These are phyloP conservation scores for Farysia itapuensis DNA, from an alignment of 1,284 basidiomycete genomes.

Conservation along the genomic window DNA sequence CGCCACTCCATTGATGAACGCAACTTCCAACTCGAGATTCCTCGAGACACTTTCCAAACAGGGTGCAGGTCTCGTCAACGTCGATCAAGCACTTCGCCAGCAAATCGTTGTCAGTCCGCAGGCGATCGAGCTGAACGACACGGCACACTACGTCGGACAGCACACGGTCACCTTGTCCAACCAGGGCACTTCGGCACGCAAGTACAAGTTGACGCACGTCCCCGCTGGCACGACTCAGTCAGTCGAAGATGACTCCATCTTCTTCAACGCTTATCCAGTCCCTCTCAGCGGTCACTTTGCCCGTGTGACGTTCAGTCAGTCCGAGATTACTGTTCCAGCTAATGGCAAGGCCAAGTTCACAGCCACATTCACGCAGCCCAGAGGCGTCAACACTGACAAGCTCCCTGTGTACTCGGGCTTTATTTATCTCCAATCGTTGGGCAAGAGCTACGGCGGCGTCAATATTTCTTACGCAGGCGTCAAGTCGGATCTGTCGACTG, in stretches of 20 bases:
- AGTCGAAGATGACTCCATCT: conserved; percentile 34
- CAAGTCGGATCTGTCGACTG: conserved; percentile 22
- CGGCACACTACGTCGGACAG: conserved; percentile 60
- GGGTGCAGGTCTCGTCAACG: conserved; percentile 71
- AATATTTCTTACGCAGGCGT: conserved; percentile 41
- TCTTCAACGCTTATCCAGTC: conserved; percentile 63
- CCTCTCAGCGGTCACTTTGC: conserved; percentile 64
- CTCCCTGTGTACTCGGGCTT: conserved; percentile 69
- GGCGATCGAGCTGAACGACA: conserved; percentile 72
- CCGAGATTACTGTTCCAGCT: conserved; percentile 59
- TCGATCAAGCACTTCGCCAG: conserved; percentile 68
- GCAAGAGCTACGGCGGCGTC: conserved; percentile 14
- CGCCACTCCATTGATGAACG: conserved; percentile 64
- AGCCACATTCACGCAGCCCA: conserved; percentile 62
- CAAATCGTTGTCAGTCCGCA: conserved; percentile 66
- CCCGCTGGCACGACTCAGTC: conserved; percentile 58
- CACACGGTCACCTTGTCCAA: conserved; percentile 49
- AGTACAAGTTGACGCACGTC: conserved; percentile 47
- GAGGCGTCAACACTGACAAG: conserved; percentile 62
- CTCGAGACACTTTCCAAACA: conserved; percentile 69
- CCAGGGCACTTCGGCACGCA: conserved; percentile 31
- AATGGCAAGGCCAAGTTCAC: conserved; percentile 56
- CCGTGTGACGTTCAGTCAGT: conserved; percentile 62
- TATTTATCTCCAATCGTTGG: conserved; percentile 62
- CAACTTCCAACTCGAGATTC: conserved; percentile 64